Percentiles rank a stretch among this genome's conserved stretches.
Evolutionary conservation across 257 asterid species (phyloP).

Genomic region (Nicotiana otophora): DNA sequence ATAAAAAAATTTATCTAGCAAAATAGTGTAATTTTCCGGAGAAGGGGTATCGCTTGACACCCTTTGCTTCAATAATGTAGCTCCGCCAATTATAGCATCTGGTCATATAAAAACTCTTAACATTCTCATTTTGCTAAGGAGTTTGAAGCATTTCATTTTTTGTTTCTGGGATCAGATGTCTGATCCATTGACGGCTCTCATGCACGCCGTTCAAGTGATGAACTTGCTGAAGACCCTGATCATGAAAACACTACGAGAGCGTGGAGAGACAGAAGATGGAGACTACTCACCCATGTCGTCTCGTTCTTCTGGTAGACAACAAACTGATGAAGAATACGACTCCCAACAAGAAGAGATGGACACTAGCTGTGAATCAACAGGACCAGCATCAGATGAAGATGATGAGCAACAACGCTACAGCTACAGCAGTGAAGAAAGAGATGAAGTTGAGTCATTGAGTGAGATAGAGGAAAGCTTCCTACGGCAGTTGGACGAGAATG

Average conservation of each 20-base stretch:
- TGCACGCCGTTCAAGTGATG: slow-evolving; percentile 99
- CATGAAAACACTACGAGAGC: slow-evolving; percentile 62
- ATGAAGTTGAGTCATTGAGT: slow-evolving; percentile 62
- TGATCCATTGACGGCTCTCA: slow-evolving; percentile 92
- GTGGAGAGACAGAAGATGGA: slow-evolving; percentile 50
- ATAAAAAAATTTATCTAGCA: no score
- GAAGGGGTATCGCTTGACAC: no score
- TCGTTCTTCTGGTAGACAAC: slow-evolving; percentile 45
- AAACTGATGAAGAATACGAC: slow-evolving; percentile 53
- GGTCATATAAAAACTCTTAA: not conserved
- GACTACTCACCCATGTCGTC: slow-evolving; percentile 64
- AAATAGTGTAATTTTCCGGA: no score
- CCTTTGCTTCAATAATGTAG: no score
- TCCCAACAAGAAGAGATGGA: slow-evolving; percentile 75
- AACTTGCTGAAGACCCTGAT: slow-evolving; percentile 85
- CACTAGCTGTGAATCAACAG: slow-evolving; percentile 61
- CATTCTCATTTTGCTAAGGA: not conserved
- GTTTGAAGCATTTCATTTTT: not conserved
- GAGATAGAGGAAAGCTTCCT: slow-evolving; percentile 76
- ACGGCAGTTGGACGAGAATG: slow-evolving; percentile 64
- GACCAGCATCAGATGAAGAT: slow-evolving; percentile 40
- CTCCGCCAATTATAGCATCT: not conserved
- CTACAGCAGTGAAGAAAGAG: slow-evolving; percentile 45
- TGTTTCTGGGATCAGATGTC: slow-evolving; percentile 59
- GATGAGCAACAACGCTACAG: slow-evolving; percentile 32